phyloP scores from a whole-genome alignment of 805 yeast genomes.

The Candida nitratophila region DNA sequence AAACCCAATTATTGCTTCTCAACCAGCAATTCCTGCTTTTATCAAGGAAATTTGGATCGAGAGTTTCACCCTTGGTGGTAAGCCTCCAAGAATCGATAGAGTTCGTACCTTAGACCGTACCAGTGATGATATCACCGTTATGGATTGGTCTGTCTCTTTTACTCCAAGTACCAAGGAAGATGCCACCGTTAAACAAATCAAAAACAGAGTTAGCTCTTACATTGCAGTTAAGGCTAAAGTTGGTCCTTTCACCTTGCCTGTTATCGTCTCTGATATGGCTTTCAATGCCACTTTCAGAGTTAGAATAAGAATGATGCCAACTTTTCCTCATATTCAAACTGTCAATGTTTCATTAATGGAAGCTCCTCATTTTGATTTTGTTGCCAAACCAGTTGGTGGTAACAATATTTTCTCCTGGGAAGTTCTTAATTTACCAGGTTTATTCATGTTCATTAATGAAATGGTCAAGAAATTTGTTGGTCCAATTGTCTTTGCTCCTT shows the following conservation, averaged over 20 bases:
- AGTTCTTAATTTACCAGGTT: constrained; percentile 78
- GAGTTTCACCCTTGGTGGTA: constrained; percentile 86
- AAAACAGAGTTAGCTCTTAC: constrained; percentile 77
- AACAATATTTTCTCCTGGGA: constrained; percentile 86
- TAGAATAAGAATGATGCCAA: constrained; percentile 80
- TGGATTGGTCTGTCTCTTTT: constrained; percentile 95
- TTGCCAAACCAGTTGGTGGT: constrained; percentile 64
- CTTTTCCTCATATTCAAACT: constrained; percentile 91
- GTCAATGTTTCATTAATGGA: constrained; percentile 79
- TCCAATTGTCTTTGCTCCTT: constrained; percentile 81
- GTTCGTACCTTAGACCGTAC: constrained; percentile 89
- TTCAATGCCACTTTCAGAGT: constrained; percentile 71
- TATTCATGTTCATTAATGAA: constrained; percentile 72
- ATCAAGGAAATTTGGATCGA: constrained; percentile 80
- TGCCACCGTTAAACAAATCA: constrained; percentile 75
- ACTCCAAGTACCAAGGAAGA: constrained; percentile 89
- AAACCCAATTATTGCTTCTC: constrained; percentile 73
- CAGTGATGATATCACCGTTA: constrained; percentile 87
- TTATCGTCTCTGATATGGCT: constrained; percentile 72
- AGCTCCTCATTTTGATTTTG: constrained; percentile 85
- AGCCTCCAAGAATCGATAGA: constrained; percentile 88
- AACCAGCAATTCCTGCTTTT: constrained; percentile 72
- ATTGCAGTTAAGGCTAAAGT: constrained; percentile 68
- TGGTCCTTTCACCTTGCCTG: constrained; percentile 80
- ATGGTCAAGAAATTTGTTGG: constrained; percentile 85